These are phyloP conservation scores for Neonectria neomacrospora DNA, from an alignment of 2,329 filamentous ascomycete species.

Conservation along the genomic window DNA sequence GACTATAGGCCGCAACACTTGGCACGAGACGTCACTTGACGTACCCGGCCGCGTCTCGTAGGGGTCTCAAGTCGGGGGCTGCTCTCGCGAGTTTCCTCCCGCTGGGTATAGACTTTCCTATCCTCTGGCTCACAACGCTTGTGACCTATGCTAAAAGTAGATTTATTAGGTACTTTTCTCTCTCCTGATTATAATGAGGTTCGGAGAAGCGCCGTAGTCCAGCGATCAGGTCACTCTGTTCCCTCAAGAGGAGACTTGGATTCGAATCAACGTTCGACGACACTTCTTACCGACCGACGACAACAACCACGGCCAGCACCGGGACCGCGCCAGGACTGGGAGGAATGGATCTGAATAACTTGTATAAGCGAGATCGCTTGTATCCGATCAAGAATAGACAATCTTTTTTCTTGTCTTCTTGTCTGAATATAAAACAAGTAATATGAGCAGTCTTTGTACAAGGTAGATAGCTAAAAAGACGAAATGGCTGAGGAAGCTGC, in stretches of 20 bases:
- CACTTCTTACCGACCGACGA: neutral
- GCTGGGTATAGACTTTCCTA: neutral
- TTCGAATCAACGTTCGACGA: neutral
- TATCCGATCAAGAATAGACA: neutral
- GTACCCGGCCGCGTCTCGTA: slow-evolving; percentile 29
- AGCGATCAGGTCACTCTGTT: neutral
- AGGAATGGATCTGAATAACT: neutral
- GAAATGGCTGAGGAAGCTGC: too few relatives aligned
- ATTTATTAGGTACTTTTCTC: neutral
- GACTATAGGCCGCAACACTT: too few relatives aligned
- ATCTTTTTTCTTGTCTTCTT: neutral
- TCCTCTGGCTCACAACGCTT: neutral
- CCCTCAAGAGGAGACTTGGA: neutral
- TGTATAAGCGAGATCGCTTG: neutral
- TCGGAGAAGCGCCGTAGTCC: neutral
- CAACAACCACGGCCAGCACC: neutral
- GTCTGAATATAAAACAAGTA: neutral
- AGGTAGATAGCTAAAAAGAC: too few relatives aligned
- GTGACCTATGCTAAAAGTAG: neutral
- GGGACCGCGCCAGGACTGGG: neutral
- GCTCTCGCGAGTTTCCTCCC: neutral
- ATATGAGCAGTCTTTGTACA: neutral
- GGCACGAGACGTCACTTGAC: too few relatives aligned
- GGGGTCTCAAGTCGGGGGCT: slow-evolving; percentile 34
- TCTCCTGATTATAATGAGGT: neutral